These are phyloP conservation scores for Clavariopsis aquatica DNA, from an alignment of 495 filamentous ascomycete genomes.

Conservation along the genomic window DNA sequence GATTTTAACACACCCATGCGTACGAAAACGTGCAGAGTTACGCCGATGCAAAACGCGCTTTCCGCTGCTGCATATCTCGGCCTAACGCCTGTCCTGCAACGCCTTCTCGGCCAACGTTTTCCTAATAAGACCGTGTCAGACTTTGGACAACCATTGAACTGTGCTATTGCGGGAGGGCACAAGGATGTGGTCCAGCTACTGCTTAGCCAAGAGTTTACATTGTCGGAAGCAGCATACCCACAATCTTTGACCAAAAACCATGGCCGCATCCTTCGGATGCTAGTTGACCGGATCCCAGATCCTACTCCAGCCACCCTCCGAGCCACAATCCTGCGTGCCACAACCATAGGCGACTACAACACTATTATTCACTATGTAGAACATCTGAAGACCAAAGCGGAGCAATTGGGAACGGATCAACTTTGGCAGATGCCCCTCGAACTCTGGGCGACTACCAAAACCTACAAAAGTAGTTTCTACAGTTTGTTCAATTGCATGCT, in stretches of 20 bases:
- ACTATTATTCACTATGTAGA: neutral
- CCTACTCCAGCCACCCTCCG: neutral
- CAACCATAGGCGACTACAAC: neutral
- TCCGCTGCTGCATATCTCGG: neutral
- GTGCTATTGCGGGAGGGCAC: conserved; percentile 3
- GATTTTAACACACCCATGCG: neutral
- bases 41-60: neutral
- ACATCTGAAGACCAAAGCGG: neutral
- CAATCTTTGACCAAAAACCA: neutral
- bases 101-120: neutral
- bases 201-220: neutral
- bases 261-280: neutral
- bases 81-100: neutral
- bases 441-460: neutral
- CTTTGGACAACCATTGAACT: neutral
- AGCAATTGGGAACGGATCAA: neutral
- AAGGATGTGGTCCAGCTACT: neutral
- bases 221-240: neutral
- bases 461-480: neutral
- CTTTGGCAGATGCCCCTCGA: neutral
- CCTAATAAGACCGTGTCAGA: neutral
- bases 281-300: neutral
- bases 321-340: neutral
- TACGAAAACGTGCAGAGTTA: neutral
- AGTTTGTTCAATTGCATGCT: neutral